Percentiles rank a stretch among this genome's conserved stretches.
phyloP scores from a whole-genome alignment of 129 eudicot genomes.

The Heracleum sosnowskyi region DNA sequence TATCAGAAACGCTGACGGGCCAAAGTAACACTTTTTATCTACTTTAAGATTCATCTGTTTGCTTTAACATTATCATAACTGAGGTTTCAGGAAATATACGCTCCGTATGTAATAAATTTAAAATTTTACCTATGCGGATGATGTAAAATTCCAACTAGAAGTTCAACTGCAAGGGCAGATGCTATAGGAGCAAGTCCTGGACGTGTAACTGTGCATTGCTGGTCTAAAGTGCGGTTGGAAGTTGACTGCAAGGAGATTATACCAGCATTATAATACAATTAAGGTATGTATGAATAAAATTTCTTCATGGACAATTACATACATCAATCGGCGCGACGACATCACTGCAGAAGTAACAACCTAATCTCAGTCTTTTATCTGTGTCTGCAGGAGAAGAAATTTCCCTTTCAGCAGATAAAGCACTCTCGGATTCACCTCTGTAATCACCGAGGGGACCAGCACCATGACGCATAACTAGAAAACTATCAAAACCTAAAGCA shows the following conservation, averaged over 20 bases:
- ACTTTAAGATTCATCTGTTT: background rate
- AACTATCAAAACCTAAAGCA: conserved; percentile 93
- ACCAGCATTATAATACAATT: background rate
- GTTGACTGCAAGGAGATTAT: conserved; percentile 58
- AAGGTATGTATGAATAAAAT: background rate
- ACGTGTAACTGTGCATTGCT: conserved; percentile 96
- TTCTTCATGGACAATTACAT: conserved; percentile 6
- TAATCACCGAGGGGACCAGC: conserved; percentile 57
- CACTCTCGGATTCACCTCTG: conserved; percentile 19
- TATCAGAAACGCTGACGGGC: background rate
- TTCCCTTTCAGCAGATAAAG: conserved; percentile 37
- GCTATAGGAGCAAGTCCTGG: conserved; percentile 99
- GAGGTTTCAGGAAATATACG: background rate
- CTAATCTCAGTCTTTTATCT: conserved; percentile 43
- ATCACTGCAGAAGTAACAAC: conserved; percentile 91
- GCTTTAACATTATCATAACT: background rate
- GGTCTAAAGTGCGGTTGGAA: conserved; percentile 92
- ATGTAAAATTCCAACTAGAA: conserved; percentile 77
- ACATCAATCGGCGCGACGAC: conserved; percentile 97
- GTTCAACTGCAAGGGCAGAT: conserved; percentile 87
- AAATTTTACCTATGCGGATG: conserved; percentile 73
- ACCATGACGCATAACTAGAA: conserved; percentile 98
- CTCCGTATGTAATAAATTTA: background rate
- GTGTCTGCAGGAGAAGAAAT: conserved; percentile 31
- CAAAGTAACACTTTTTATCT: background rate